These are phyloP conservation scores for Ramularia endophylla DNA, from an alignment of 2,329 filamentous ascomycete genomes.

Conservation along the genomic window DNA sequence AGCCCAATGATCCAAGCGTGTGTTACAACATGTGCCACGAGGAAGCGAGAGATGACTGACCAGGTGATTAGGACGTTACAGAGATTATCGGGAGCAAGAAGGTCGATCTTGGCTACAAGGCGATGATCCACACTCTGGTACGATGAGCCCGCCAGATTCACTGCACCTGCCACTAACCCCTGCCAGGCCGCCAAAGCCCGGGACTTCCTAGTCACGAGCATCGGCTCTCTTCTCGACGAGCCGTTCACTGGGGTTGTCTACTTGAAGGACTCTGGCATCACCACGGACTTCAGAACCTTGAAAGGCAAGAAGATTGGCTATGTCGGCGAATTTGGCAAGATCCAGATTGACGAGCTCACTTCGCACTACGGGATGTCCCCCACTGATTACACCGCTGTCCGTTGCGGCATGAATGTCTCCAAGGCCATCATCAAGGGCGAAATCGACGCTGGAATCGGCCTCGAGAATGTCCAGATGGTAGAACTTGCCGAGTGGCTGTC, in stretches of 20 bases:
- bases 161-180: constrained; percentile 52
- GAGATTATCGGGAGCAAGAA: constrained; percentile 73
- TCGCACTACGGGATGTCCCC: constrained; percentile 70
- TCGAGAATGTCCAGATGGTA: constrained; percentile 80
- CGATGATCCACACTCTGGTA: constrained; percentile 74
- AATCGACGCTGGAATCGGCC: constrained; percentile 69
- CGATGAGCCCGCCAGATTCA: too few species aligned
- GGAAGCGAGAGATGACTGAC: too few species aligned
- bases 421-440: constrained; percentile 67
- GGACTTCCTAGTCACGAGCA: constrained; percentile 64
- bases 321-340: constrained; percentile 71
- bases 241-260: constrained; percentile 76
- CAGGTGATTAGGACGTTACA: constrained; percentile 59
- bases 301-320: constrained; percentile 74
- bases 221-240: constrained; percentile 71
- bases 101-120: constrained; percentile 74
- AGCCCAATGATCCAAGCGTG: constrained; percentile 71
- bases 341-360: constrained; percentile 67
- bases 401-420: constrained; percentile 76
- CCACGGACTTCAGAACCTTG: constrained; percentile 63
- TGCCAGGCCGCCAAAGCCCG: constrained; percentile 62
- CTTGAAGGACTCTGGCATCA: constrained; percentile 68
- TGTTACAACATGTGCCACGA: too few species aligned
- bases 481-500: constrained; percentile 72
- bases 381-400: constrained; percentile 67